phyloP scores from a whole-genome alignment of 2,329 filamentous ascomycete genomes.

The Fusarium mundagurra region DNA sequence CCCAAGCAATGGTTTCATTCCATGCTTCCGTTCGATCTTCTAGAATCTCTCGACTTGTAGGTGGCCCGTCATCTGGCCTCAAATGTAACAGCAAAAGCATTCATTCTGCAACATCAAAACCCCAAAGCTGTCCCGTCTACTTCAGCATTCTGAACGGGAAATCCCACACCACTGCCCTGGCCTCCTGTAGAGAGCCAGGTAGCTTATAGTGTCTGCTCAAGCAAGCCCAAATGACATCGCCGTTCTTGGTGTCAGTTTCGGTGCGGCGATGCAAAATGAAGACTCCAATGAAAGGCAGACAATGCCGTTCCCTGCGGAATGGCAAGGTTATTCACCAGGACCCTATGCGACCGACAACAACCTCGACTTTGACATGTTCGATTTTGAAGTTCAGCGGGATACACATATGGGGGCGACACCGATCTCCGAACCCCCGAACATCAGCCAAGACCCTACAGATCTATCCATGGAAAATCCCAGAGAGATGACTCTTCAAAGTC shows the following conservation, averaged over 20 bases:
- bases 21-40: conserved; percentile 10
- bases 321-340: conserved; percentile 23
- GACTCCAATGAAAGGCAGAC: conserved; percentile 27
- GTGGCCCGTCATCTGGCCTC: background rate
- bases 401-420: conserved; percentile 2
- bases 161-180: conserved; percentile 8
- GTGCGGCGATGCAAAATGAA: conserved; percentile 42
- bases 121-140: background rate
- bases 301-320: conserved; percentile 20
- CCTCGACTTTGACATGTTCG: conserved; percentile 1
- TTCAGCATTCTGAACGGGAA: background rate
- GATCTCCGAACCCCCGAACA: conserved; percentile 16
- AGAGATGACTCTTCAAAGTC: conserved; percentile 18
- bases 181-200: conserved; percentile 16
- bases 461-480: conserved; percentile 14
- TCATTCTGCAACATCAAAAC: background rate
- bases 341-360: conserved; percentile 8
- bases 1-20: conserved; percentile 26
- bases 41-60: conserved; percentile 3
- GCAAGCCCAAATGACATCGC: conserved; percentile 30
- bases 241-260: conserved; percentile 32
- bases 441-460: conserved; percentile 3
- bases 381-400: conserved; percentile 9
- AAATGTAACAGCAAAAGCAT: conserved; percentile 13
- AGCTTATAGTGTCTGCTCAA: conserved; percentile 27